These are phyloP conservation scores for Amanita pallidorosea DNA, from an alignment of 768 basidiomycete species.

Conservation along the genomic window DNA sequence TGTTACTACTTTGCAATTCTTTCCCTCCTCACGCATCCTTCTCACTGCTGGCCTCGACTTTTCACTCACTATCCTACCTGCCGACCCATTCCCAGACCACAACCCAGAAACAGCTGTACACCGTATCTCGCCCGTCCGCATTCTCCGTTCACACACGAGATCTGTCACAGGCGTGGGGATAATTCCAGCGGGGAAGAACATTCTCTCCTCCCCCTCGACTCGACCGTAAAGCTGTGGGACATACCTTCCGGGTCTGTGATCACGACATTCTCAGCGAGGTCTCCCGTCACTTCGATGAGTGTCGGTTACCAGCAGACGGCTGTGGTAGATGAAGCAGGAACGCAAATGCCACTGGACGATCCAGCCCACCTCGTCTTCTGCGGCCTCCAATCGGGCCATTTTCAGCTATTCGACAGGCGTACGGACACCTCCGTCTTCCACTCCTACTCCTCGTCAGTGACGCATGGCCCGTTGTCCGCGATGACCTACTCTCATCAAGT, in stretches of 20 bases:
- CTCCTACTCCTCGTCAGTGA: not conserved
- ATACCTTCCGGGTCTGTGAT: conserved; percentile 43
- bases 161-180: conserved; percentile 55
- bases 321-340: too few relatives aligned
- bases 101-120: conserved; percentile 14
- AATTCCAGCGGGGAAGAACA: conserved; percentile 47
- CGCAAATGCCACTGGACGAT: too few relatives aligned
- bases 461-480: conserved; percentile 20
- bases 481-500: conserved; percentile 29
- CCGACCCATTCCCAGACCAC: conserved; percentile 26
- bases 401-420: conserved; percentile 47
- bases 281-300: conserved; percentile 34
- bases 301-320: conserved; percentile 16
- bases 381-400: conserved; percentile 43
- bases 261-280: conserved; percentile 28
- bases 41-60: conserved; percentile 65
- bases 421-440: conserved; percentile 15
- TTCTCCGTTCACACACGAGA: conserved; percentile 55
- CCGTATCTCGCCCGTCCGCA: conserved; percentile 39
- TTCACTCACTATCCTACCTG: conserved; percentile 52
- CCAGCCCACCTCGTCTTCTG: conserved; percentile 35
- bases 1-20: conserved; percentile 48
- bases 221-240: conserved; percentile 65
- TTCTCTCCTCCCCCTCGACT: conserved; percentile 61
- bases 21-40: conserved; percentile 63